Percentiles rank a stretch among this genome's conserved stretches.
These are phyloP conservation scores for Cyberlindnera suaveolens DNA, from an alignment of 805 yeast species.

Conservation along the genomic window DNA sequence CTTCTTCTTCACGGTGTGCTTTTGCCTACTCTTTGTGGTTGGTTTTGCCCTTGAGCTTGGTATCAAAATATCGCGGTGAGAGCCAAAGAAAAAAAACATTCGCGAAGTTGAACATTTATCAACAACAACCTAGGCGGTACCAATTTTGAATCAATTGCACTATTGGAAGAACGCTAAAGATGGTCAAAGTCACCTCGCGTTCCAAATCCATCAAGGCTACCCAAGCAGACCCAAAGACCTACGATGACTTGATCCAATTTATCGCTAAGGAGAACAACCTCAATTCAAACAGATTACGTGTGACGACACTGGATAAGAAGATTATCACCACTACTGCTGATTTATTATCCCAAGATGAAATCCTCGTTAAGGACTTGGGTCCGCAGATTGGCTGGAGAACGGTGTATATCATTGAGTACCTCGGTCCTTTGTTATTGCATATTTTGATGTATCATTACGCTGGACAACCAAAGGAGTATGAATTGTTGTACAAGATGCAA, in stretches of 20 bases:
- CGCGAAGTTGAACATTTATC: no score
- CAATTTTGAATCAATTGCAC: no score
- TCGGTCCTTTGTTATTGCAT: conserved; percentile 85
- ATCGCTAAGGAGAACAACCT: conserved; percentile 40
- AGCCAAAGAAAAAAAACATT: no score
- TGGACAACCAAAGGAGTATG: conserved; percentile 19
- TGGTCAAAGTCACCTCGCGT: conserved; percentile 48
- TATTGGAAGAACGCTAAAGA: no score
- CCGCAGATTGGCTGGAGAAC: conserved; percentile 90
- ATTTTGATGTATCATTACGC: conserved; percentile 49
- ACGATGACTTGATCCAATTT: conserved; percentile 36
- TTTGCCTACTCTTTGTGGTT: not conserved
- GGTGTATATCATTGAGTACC: conserved; percentile 82
- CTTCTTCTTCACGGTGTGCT: not conserved
- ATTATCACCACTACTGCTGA: conserved; percentile 12
- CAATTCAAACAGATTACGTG: conserved; percentile 47
- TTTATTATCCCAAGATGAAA: conserved; percentile 21
- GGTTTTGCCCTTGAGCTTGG: not conserved
- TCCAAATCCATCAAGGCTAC: conserved; percentile 50
- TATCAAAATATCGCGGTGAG: no score
- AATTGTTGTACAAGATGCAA: conserved; percentile 37
- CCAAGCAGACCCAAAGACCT: conserved; percentile 24
- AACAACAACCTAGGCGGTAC: no score
- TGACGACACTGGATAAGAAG: conserved; percentile 29
- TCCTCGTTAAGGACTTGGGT: conserved; percentile 83